Evolutionary conservation across 768 basidiomycete species (phyloP).

Genomic region (Amanita muscaria): DNA sequence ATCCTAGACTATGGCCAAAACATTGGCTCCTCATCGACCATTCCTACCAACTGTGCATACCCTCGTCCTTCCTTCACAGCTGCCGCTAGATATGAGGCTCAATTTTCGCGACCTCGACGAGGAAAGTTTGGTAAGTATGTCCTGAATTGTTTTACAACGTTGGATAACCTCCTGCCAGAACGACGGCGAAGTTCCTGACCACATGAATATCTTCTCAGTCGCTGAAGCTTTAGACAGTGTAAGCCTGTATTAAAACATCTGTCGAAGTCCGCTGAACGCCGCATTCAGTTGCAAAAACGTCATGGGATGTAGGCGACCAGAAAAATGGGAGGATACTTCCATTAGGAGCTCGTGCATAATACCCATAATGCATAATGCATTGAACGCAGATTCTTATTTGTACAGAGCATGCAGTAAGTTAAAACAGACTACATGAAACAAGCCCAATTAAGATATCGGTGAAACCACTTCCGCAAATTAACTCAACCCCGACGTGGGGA

Average conservation of each 20-base stretch:
- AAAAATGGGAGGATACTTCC: constrained; percentile 48
- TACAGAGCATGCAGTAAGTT: too few species aligned
- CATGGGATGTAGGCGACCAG: constrained; percentile 41
- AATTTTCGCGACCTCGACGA: constrained; percentile 68
- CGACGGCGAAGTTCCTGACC: constrained; percentile 50
- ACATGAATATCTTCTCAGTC: constrained; percentile 67
- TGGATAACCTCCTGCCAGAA: constrained; percentile 28
- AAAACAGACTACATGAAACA: too few species aligned
- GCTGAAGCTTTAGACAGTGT: constrained; percentile 55
- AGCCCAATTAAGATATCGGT: too few species aligned
- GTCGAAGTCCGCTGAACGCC: constrained; percentile 10
- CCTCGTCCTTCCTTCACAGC: constrained; percentile 61
- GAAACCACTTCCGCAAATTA: too few species aligned
- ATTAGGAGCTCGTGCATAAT: constrained; percentile 35
- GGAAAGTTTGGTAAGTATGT: constrained; percentile 38
- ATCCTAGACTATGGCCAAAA: constrained; percentile 43
- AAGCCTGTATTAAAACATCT: constrained; percentile 17
- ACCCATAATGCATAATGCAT: too few species aligned
- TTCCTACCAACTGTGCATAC: constrained; percentile 69
- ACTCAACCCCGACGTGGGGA: too few species aligned
- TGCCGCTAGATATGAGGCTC: constrained; percentile 63
- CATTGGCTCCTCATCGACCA: constrained; percentile 46
- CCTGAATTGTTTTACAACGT: constrained; percentile 4
- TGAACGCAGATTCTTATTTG: too few species aligned
- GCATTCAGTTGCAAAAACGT: constrained; percentile 40